These are phyloP conservation scores for Cunninghamia lanceolata DNA, from an alignment of 75 land plant genomes.

Conservation along the genomic window DNA sequence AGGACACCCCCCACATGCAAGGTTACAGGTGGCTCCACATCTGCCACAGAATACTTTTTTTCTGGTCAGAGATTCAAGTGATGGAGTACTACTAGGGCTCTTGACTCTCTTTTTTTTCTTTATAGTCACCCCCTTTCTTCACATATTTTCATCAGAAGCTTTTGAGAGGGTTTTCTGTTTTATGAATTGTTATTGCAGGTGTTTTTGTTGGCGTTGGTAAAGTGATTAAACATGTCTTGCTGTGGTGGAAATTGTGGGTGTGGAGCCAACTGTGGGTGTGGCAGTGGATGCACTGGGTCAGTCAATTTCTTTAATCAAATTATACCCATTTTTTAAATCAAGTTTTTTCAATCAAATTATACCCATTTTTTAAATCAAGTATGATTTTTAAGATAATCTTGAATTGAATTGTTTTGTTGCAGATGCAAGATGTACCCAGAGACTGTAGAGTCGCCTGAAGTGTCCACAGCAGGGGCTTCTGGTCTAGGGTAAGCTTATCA, in stretches of 20 bases:
- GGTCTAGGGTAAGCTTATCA: background rate
- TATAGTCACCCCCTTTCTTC: background rate
- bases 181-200: background rate
- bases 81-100: background rate
- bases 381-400: no score
- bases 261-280: background rate
- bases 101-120: background rate
- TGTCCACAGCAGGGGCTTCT: background rate
- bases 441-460: background rate
- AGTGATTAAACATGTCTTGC: background rate
- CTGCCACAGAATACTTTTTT: background rate
- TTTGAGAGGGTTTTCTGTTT: background rate
- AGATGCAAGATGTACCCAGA: constrained; percentile 5
- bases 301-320: no score
- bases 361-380: no score
- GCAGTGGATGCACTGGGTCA: background rate
- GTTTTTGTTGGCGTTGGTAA: background rate
- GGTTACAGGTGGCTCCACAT: background rate
- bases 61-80: background rate
- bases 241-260: constrained; percentile 1
- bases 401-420: background rate
- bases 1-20: background rate
- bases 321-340: background rate
- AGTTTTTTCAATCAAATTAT: background rate
- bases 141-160: background rate